Percentiles rank a stretch among this genome's conserved stretches.
Conservation (phyloP, 129 eudicot genomes). For the Tagetes patula region DNA sequence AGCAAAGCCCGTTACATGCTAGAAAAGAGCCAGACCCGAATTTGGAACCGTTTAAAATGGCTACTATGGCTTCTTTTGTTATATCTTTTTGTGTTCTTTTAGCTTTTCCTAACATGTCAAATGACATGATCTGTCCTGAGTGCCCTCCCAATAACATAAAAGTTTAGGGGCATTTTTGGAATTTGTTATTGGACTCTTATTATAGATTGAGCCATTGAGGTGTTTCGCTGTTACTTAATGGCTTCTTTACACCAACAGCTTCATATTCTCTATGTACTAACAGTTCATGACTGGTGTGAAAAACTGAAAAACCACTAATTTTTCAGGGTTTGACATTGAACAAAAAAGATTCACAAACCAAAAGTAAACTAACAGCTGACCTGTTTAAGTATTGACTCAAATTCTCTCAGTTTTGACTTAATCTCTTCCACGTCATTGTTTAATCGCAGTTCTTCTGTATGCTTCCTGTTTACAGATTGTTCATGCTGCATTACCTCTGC, state of each 20-base stretch:
- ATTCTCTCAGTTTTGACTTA: constrained; percentile 56
- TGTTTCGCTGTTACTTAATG: background rate
- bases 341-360: constrained; percentile 7
- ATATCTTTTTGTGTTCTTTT: background rate
- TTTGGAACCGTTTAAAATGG: background rate
- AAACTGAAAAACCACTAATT: background rate
- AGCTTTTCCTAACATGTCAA: background rate
- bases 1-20: background rate
- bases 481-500: constrained; percentile 29
- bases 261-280: background rate
- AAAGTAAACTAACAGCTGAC: constrained; percentile 36
- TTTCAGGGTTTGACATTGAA: background rate
- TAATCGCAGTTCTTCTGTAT: constrained; percentile 37
- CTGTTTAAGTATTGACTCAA: constrained; percentile 56
- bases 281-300: background rate
- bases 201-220: background rate
- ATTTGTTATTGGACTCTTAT: background rate
- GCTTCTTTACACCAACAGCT: background rate
- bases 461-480: constrained; percentile 33
- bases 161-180: background rate
- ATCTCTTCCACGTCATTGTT: constrained; percentile 50
- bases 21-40: background rate
- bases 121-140: background rate
- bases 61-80: background rate
- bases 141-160: background rate